phyloP scores from a whole-genome alignment of 2,329 filamentous ascomycete species.

The Penicillium sp. region DNA sequence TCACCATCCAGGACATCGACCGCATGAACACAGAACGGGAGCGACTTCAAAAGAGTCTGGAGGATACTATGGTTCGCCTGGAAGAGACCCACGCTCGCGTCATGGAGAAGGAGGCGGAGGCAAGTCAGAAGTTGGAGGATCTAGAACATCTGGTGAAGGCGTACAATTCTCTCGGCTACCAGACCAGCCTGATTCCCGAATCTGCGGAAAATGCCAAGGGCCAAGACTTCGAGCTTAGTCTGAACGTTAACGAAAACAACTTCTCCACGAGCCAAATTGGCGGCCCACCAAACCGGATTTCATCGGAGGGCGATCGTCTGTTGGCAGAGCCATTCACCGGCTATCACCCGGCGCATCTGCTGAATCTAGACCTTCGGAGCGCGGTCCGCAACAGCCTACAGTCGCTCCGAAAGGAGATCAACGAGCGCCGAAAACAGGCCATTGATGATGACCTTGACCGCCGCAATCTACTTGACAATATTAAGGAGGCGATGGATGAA shows the following conservation, averaged over 20 bases:
- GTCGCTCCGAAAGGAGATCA: slow-evolving; percentile 80
- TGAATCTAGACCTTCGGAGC: slow-evolving; percentile 84
- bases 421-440: slow-evolving; percentile 76
- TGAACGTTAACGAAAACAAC: slow-evolving; percentile 78
- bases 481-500: slow-evolving; percentile 96
- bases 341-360: slow-evolving; percentile 83
- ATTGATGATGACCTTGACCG: slow-evolving; percentile 93
- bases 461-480: slow-evolving; percentile 86
- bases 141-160: slow-evolving; percentile 85
- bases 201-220: slow-evolving; percentile 84
- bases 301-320: slow-evolving; percentile 67
- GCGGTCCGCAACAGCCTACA: slow-evolving; percentile 76
- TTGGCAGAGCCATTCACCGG: slow-evolving; percentile 78
- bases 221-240: slow-evolving; percentile 75
- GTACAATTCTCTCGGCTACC: slow-evolving; percentile 93
- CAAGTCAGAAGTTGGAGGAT: slow-evolving; percentile 81
- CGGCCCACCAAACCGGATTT: slow-evolving; percentile 48
- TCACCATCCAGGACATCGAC: slow-evolving; percentile 98
- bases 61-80: slow-evolving; percentile 69
- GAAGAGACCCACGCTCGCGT: slow-evolving; percentile 84
- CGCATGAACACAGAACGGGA: slow-evolving; percentile 96
- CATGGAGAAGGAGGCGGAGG: slow-evolving; percentile 82
- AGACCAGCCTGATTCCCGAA: slow-evolving; percentile 83
- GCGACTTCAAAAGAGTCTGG: slow-evolving; percentile 83
- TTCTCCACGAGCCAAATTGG: slow-evolving; percentile 65